Evolutionary conservation across 768 basidiomycete species (phyloP), one percentile per base, ranked within the genome.

Genomic region (Austroboletus eburneus): DNA sequence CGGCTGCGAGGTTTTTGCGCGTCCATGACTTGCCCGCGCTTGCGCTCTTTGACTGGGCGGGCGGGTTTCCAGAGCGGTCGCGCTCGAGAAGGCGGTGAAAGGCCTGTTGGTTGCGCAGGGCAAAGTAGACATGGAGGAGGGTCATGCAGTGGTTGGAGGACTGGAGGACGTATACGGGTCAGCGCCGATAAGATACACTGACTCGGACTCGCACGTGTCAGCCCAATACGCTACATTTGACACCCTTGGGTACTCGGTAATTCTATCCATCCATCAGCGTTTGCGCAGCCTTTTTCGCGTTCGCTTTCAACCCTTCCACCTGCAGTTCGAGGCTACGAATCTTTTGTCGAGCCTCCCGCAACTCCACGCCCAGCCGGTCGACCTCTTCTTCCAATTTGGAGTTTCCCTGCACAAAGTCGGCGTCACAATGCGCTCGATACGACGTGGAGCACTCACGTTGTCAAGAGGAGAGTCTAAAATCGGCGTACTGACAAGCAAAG

Each of bases 301-400:
- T 91, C 16, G 82, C 81, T 48, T 77, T 77, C 53, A 88, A 64
- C 13, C 74, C 72, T 69, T 92, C 89, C 17, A 91, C 79, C 68
- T 90, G 86, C 48, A 92, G 62, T 69, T 93, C 91, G 41, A 94
- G 66, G 56, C 84, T 84, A 48, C 92, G 74, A 43, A 94, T 91
- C 70, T 86, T 80, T 66, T 83, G 81, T 32, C 85, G 75, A 27
- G 88, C 85, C 21, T 91, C 90, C 23, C 89, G 77, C 37, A 94
- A 75, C 57, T 91, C 87, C 2, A 65, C 63, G 12, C 64, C 75
- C 44, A 93, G 72, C 3, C 72, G 74, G 1, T 72, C 71, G 53
- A 88, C 90, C 60, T 92, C 87, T 21, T 72, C 68, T 49, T 67
- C 61, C 13, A 79, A 62, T 20, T 49, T 63, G 0, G 51, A 16